phyloP scores from a whole-genome alignment of 73 alveolate genomes.

The Tetrahymena borealis region DNA sequence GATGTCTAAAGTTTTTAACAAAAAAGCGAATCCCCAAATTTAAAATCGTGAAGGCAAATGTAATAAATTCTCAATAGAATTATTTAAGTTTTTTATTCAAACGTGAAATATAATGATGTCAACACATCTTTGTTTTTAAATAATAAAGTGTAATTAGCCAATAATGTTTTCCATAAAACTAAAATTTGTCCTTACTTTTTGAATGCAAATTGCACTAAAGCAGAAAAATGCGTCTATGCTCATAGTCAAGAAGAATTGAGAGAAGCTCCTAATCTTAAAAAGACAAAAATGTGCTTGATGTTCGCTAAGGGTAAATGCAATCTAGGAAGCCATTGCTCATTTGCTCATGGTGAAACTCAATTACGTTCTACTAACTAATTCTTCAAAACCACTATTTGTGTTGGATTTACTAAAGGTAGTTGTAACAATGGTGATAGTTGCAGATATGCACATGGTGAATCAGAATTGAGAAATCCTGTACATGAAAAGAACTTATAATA shows the following conservation, averaged over 20 bases:
- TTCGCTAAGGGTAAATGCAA: not conserved
- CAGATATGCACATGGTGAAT: slow-evolving; percentile 46
- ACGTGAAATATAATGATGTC: not conserved
- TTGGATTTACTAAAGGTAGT: slow-evolving; percentile 36
- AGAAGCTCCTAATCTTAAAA: not conserved
- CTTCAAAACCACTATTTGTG: slow-evolving; percentile 40
- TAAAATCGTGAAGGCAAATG: not conserved
- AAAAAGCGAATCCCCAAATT: not conserved
- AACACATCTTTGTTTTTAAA: not conserved
- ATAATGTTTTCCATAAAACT: not conserved
- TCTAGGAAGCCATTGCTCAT: not conserved
- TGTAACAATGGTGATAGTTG: slow-evolving; percentile 47
- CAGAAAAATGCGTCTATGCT: not conserved
- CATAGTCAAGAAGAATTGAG: not conserved
- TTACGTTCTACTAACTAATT: not conserved
- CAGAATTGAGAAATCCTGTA: slow-evolving; percentile 29
- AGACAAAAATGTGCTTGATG: not conserved
- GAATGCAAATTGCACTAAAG: not conserved
- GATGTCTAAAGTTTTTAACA: not conserved
- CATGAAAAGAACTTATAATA: not conserved
- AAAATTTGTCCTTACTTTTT: not conserved
- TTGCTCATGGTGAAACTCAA: not conserved
- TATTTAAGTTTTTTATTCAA: not conserved
- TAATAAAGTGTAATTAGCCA: not conserved
- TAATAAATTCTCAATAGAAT: not conserved